phyloP scores from a whole-genome alignment of 371 early-diverging fungal genomes.

The Nosema bombycis region DNA sequence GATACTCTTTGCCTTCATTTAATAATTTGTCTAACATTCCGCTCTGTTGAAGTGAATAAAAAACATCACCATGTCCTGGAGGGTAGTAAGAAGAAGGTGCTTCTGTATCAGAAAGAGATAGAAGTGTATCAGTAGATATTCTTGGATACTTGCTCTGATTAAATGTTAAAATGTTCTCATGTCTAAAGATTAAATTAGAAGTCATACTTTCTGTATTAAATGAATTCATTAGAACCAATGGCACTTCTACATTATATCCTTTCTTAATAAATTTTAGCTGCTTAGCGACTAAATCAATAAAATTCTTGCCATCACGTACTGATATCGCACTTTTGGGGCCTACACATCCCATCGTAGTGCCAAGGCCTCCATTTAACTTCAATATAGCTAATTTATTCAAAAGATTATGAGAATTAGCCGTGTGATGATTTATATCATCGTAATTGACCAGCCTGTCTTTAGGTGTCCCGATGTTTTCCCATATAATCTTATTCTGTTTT shows the following conservation, averaged over 20 bases:
- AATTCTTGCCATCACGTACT: constrained; percentile 91
- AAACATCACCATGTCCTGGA: constrained; percentile 97
- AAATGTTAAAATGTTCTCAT: constrained; percentile 83
- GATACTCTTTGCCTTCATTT: constrained; percentile 88
- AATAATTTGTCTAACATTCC: constrained; percentile 87
- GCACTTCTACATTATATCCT: constrained; percentile 77
- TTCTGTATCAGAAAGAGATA: constrained; percentile 71
- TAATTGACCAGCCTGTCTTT: constrained; percentile 60
- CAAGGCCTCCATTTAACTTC: constrained; percentile 96
- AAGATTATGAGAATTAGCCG: constrained; percentile 35
- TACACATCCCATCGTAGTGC: constrained; percentile 97
- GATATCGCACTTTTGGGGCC: constrained; percentile 96
- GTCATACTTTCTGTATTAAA: constrained; percentile 97
- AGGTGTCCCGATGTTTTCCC: constrained; percentile 62
- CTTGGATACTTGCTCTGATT: constrained; percentile 92
- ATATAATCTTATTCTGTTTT: constrained; percentile 59
- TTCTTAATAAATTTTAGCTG: constrained; percentile 92
- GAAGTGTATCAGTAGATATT: constrained; percentile 79
- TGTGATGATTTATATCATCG: constrained; percentile 8
- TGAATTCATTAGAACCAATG: constrained; percentile 96
- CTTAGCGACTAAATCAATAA: constrained; percentile 90
- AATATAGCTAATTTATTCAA: constrained; percentile 87
- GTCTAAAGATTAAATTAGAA: constrained; percentile 85
- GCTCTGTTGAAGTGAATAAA: constrained; percentile 80
- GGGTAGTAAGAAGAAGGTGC: constrained; percentile 73